A percentile compares a stretch with the other conserved stretches of the same genome.
phyloP scores from a whole-genome alignment of 352 stramenopile species.

The Globisporangium abappressorium region DNA sequence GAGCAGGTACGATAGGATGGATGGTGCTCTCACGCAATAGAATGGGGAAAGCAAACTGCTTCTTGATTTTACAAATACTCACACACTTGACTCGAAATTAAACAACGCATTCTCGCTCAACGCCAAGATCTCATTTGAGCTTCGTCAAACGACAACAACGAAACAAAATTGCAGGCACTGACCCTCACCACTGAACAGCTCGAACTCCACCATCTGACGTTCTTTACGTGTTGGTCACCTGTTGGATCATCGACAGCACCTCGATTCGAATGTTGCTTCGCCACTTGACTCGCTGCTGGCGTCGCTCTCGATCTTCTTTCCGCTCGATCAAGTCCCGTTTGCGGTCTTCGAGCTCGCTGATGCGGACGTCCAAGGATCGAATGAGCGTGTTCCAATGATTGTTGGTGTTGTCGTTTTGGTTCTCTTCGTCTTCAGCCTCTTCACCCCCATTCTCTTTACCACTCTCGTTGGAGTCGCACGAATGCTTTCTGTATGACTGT shows the following conservation, averaged over 20 bases:
- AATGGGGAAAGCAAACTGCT: neutral
- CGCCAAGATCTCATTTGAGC: neutral
- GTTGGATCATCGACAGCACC: constrained; percentile 12
- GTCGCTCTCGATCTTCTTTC: constrained; percentile 48
- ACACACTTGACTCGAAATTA: neutral
- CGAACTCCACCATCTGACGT: neutral
- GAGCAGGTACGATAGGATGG: constrained; percentile 5
- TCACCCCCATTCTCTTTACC: constrained; percentile 25
- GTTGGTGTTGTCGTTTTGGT: neutral
- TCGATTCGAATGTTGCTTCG: constrained; percentile 22
- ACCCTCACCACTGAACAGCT: neutral
- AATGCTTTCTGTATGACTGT: neutral
- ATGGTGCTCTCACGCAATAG: neutral
- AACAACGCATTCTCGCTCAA: neutral
- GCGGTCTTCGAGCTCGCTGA: constrained; percentile 40
- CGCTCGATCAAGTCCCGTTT: constrained; percentile 44
- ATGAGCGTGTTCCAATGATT: constrained; percentile 22
- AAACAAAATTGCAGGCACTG: neutral
- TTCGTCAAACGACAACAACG: neutral
- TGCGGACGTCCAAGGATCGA: constrained; percentile 33
- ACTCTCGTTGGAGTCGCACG: neutral
- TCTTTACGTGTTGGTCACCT: neutral
- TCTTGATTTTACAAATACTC: constrained; percentile 5
- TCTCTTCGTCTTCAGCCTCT: constrained; percentile 13
- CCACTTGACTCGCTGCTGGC: constrained; percentile 23